phyloP scores from a whole-genome alignment of 306 rosid species.

The Trifolium pratense region DNA sequence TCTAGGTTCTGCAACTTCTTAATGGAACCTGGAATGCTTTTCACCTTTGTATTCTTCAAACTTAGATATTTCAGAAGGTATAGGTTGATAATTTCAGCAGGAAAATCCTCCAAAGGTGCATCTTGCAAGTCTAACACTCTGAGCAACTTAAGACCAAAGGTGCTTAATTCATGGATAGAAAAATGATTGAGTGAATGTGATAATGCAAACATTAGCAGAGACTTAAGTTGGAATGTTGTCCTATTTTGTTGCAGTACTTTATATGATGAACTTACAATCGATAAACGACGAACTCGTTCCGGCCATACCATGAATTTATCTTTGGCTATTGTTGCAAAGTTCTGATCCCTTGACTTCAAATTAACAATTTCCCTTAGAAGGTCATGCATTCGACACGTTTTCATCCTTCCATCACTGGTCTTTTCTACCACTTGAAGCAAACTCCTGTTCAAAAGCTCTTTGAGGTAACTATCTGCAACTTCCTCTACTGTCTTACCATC shows the following conservation, averaged over 20 bases:
- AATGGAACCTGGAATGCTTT: conserved; percentile 52
- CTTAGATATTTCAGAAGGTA: conserved; percentile 57
- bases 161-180: conserved; percentile 26
- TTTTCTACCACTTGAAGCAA: conserved; percentile 55
- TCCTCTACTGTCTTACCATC: conserved; percentile 57
- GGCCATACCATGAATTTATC: conserved; percentile 51
- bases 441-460: conserved; percentile 64
- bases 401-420: conserved; percentile 49
- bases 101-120: conserved; percentile 51
- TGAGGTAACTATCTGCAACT: conserved; percentile 65
- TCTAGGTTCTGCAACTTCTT: conserved; percentile 54
- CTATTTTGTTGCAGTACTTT: conserved; percentile 43
- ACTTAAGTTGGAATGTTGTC: conserved; percentile 49
- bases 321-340: conserved; percentile 56
- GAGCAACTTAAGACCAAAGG: conserved; percentile 48
- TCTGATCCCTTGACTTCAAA: conserved; percentile 59
- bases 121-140: conserved; percentile 55
- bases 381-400: conserved; percentile 57
- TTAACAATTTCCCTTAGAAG: conserved; percentile 58
- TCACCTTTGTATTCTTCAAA: conserved; percentile 57
- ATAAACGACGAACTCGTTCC: conserved; percentile 60
- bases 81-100: conserved; percentile 49
- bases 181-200: conserved; percentile 51
- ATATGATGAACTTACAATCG: conserved; percentile 43
- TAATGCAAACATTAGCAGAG: conserved; percentile 56